Conservation (phyloP, 257 asterid species). For the Linderniella brevidens region DNA sequence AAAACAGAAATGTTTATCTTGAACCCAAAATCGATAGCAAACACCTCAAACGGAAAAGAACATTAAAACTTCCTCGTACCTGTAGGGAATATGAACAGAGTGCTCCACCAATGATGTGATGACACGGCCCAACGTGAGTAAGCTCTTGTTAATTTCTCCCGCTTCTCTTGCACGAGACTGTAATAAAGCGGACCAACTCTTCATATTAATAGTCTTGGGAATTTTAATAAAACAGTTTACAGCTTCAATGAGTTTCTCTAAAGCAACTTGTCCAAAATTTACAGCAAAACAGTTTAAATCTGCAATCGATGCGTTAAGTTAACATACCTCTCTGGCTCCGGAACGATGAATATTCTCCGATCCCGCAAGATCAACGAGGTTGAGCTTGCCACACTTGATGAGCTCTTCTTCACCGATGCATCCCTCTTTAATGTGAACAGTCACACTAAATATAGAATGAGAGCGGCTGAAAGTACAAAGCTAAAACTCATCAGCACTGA, state of each 20-base stretch:
- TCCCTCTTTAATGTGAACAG: slow-evolving; percentile 60
- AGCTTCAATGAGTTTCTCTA: no score
- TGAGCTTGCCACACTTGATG: slow-evolving; percentile 76
- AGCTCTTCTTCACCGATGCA: slow-evolving; percentile 69
- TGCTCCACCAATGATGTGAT: slow-evolving; percentile 74
- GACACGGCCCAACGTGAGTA: slow-evolving; percentile 74
- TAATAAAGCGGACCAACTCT: background rate
- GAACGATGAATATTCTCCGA: slow-evolving; percentile 77
- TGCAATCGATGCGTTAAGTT: no score
- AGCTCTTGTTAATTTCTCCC: slow-evolving; percentile 84
- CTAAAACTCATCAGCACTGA: no score
- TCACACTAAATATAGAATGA: slow-evolving; percentile 69
- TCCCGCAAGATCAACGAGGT: slow-evolving; percentile 88
- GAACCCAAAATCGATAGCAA: no score
- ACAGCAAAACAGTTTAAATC: no score
- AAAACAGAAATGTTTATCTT: slow-evolving; percentile 7
- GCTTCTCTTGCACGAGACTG: slow-evolving; percentile 95
- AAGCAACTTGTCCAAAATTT: no score
- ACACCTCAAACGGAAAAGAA: background rate
- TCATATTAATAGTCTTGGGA: slow-evolving; percentile 1
- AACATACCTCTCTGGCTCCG: slow-evolving; percentile 65
- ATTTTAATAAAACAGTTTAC: slow-evolving; percentile 1
- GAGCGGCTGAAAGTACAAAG: slow-evolving; percentile 39
- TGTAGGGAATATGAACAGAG: slow-evolving; percentile 71
- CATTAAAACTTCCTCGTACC: slow-evolving; percentile 21